Evolutionary conservation across 148 eudicot species (phyloP).

Genomic region (Vaccinium vitisidaea): DNA sequence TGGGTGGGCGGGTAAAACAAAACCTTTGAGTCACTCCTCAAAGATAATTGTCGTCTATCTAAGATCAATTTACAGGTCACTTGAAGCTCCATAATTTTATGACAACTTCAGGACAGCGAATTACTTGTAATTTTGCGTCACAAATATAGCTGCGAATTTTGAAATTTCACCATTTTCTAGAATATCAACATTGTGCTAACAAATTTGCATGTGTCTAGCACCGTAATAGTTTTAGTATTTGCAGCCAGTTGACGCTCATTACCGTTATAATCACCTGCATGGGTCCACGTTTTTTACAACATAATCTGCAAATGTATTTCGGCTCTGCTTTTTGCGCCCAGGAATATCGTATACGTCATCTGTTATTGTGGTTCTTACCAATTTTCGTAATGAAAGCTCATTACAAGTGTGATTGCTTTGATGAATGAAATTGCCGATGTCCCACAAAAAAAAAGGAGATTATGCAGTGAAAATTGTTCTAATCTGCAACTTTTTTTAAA

Average conservation of each 20-base stretch:
- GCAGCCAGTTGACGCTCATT: neutral
- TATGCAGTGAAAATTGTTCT: neutral
- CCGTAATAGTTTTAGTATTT: neutral
- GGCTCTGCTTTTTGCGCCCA: neutral
- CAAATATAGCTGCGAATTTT: conserved; percentile 1
- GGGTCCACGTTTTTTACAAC: neutral
- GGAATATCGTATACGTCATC: too few relatives aligned
- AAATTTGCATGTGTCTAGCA: neutral
- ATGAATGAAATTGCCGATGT: neutral
- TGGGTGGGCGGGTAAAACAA: too few relatives aligned
- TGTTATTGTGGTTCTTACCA: neutral
- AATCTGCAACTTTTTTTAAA: neutral
- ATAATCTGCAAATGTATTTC: neutral
- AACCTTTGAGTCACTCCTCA: too few relatives aligned
- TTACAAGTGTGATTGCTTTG: neutral
- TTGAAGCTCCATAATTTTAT: neutral
- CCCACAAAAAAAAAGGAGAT: neutral
- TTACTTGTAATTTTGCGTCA: neutral
- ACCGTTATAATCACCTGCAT: neutral
- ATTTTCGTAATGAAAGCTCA: neutral
- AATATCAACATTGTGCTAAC: neutral
- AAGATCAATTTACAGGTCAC: neutral
- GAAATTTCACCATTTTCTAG: neutral
- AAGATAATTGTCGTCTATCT: neutral
- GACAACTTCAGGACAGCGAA: neutral